These are phyloP conservation scores for Globisporangium ultimum DNA, from an alignment of 352 stramenopile genomes.

Conservation along the genomic window DNA sequence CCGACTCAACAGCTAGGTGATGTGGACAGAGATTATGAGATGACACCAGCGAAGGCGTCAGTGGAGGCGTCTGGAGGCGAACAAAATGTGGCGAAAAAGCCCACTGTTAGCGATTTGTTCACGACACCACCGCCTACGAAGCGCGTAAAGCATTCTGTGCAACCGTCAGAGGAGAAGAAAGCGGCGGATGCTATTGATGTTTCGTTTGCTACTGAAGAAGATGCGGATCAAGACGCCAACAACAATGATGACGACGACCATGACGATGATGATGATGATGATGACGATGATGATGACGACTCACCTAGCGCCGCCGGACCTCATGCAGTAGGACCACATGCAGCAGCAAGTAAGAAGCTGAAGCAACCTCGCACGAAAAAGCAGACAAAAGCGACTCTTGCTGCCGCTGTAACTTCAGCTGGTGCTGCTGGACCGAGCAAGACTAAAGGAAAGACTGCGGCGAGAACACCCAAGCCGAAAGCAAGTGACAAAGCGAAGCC, in stretches of 20 bases:
- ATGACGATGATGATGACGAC: neutral
- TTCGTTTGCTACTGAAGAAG: neutral
- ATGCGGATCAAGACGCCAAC: neutral
- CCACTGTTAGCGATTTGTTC: conserved; percentile 9
- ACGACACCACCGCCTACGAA: conserved; percentile 17
- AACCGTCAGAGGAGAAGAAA: neutral
- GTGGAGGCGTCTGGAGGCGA: neutral
- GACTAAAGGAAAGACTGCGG: neutral
- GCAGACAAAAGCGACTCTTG: neutral
- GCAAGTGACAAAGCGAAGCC: conserved; percentile 1
- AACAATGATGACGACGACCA: neutral
- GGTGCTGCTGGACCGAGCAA: neutral
- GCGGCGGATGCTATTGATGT: neutral
- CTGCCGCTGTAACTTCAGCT: neutral
- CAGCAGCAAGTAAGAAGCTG: neutral
- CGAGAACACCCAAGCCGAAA: conserved; percentile 2
- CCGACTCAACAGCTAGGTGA: neutral
- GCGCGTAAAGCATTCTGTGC: neutral
- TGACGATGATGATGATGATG: neutral
- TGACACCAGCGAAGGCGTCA: neutral
- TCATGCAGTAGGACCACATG: neutral
- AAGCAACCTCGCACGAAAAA: conserved; percentile 1
- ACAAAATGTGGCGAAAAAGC: neutral
- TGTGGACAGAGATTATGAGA: neutral
- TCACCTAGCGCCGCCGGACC: neutral